phyloP scores from a whole-genome alignment of 441 rosid genomes.

The Populus tomentosa region DNA sequence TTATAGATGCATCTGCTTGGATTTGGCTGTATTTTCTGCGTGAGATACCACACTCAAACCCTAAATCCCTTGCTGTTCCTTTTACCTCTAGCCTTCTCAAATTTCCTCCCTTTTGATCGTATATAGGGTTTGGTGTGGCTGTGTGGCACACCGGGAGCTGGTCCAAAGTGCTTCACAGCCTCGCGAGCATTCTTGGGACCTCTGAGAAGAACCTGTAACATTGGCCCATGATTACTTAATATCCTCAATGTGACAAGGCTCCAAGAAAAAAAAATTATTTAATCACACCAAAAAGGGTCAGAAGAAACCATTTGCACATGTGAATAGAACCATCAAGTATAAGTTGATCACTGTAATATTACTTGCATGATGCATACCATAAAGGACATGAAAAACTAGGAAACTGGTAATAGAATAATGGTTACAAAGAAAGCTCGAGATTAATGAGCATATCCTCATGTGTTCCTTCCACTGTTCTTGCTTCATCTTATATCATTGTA shows the following conservation, averaged over 20 bases:
- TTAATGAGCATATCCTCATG: too few species aligned
- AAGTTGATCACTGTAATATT: too few species aligned
- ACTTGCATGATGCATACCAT: too few species aligned
- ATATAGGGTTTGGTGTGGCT: slow-evolving; percentile 87
- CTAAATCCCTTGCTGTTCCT: slow-evolving; percentile 67
- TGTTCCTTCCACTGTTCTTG: too few species aligned
- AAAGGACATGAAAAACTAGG: too few species aligned
- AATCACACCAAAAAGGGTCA: background rate
- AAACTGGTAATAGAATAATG: too few species aligned
- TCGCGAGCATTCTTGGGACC: slow-evolving; percentile 98
- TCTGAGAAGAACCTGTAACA: slow-evolving; percentile 72
- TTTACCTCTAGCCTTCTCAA: slow-evolving; percentile 86
- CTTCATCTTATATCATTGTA: too few species aligned
- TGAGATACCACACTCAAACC: slow-evolving; percentile 27
- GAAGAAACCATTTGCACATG: background rate
- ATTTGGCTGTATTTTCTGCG: slow-evolving; percentile 1
- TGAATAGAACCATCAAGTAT: background rate
- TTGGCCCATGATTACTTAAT: background rate
- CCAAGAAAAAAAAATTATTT: background rate
- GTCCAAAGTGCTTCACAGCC: slow-evolving; percentile 95
- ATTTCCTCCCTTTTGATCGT: slow-evolving; percentile 84
- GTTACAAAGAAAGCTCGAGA: too few species aligned
- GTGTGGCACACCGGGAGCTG: slow-evolving; percentile 95
- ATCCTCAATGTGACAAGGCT: background rate
- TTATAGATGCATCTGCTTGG: background rate